These are phyloP conservation scores for Xerocomus spinulosus DNA, from an alignment of 768 basidiomycete species.

Conservation along the genomic window DNA sequence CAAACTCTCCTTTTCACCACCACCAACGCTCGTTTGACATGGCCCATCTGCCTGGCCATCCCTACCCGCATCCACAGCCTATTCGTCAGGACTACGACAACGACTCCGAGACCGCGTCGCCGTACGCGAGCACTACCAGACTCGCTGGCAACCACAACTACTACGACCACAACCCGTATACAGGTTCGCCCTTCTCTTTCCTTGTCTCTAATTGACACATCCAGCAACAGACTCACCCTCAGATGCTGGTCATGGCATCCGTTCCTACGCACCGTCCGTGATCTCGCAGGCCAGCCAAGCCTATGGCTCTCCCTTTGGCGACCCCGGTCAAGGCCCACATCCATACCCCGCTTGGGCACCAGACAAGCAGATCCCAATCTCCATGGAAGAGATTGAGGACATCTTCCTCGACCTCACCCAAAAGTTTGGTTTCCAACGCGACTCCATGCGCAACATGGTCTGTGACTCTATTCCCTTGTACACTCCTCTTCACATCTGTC, in stretches of 20 bases:
- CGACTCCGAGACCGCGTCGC: constrained; percentile 51
- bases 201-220: constrained; percentile 1
- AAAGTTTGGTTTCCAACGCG: constrained; percentile 98
- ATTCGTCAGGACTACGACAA: constrained; percentile 39
- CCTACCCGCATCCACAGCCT: constrained; percentile 26
- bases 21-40: constrained; percentile 27
- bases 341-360: constrained; percentile 95
- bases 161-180: constrained; percentile 26
- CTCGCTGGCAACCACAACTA: constrained; percentile 43
- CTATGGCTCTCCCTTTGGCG: constrained; percentile 55
- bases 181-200: constrained; percentile 10
- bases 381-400: constrained; percentile 97
- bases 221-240: constrained; percentile 24
- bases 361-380: constrained; percentile 91
- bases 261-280: constrained; percentile 53
- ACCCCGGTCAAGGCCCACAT: constrained; percentile 50
- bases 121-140: constrained; percentile 55
- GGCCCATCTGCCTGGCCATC: constrained; percentile 39
- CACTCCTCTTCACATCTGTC: constrained; percentile 8
- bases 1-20: constrained; percentile 5
- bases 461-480: constrained; percentile 17
- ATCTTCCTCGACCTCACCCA: constrained; percentile 97
- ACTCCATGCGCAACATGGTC: constrained; percentile 94
- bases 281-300: constrained; percentile 58
- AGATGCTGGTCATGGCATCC: constrained; percentile 31